A percentile compares a stretch with the other conserved stretches of the same genome.
Evolutionary conservation across 768 basidiomycete species (phyloP).

Genomic region (Russula griseocarnosa): DNA sequence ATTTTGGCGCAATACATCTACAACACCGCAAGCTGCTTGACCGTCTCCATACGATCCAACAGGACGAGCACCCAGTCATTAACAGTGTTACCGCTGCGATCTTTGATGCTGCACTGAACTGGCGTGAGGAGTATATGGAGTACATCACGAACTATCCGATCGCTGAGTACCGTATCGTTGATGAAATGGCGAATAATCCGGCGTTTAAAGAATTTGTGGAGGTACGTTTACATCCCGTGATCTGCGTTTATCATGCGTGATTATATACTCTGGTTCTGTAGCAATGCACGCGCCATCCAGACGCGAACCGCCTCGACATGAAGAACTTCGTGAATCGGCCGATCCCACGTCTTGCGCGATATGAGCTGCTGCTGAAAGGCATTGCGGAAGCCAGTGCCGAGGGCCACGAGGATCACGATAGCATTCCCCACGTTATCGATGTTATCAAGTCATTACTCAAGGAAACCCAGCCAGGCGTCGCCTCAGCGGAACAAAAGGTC

Average conservation of each 20-base stretch:
- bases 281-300: slow-evolving; percentile 59
- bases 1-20: slow-evolving; percentile 67
- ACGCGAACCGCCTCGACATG: slow-evolving; percentile 82
- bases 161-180: slow-evolving; percentile 81
- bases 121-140: slow-evolving; percentile 88
- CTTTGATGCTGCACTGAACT: slow-evolving; percentile 86
- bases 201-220: slow-evolving; percentile 81
- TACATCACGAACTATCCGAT: slow-evolving; percentile 93
- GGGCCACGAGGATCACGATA: slow-evolving; percentile 74
- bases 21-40: slow-evolving; percentile 77
- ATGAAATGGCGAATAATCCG: slow-evolving; percentile 79
- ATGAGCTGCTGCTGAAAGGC: slow-evolving; percentile 76
- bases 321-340: slow-evolving; percentile 91
- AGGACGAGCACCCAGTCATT: slow-evolving; percentile 80
- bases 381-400: slow-evolving; percentile 72
- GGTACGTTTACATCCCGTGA: slow-evolving; percentile 40
- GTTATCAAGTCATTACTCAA: slow-evolving; percentile 83
- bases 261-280: slow-evolving; percentile 24
- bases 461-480: slow-evolving; percentile 82
- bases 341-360: slow-evolving; percentile 84
- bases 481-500: slow-evolving; percentile 82
- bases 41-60: slow-evolving; percentile 79
- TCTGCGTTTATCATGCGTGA: neutral
- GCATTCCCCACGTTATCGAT: slow-evolving; percentile 82
- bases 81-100: slow-evolving; percentile 77